These are phyloP conservation scores for Linum trigynum DNA, from an alignment of 345 rosid genomes.

Conservation along the genomic window DNA sequence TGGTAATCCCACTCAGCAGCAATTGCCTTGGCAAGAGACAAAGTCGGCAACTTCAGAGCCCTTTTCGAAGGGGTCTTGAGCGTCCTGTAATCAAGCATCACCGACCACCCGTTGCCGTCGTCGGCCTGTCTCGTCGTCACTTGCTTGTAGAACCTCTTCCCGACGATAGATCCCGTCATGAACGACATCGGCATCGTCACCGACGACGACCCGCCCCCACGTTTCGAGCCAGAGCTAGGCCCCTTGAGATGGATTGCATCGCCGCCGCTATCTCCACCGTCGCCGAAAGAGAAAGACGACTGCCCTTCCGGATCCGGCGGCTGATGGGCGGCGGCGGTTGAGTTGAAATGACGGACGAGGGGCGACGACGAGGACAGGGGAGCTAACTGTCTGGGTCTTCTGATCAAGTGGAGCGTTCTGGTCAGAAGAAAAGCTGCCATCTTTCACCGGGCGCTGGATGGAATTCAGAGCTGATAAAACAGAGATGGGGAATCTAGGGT, in stretches of 20 bases:
- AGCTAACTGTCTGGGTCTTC: slow-evolving; percentile 12
- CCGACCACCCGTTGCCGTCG: slow-evolving; percentile 86
- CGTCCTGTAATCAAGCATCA: slow-evolving; percentile 94
- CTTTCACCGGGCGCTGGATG: not conserved
- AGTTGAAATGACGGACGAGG: slow-evolving; percentile 26
- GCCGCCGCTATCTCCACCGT: slow-evolving; percentile 8
- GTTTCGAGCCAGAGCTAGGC: slow-evolving; percentile 18
- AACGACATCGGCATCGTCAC: slow-evolving; percentile 87
- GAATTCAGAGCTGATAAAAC: not conserved
- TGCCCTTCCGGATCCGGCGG: slow-evolving; percentile 27
- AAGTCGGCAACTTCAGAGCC: slow-evolving; percentile 65
- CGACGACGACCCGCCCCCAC: slow-evolving; percentile 16
- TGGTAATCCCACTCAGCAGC: slow-evolving; percentile 97
- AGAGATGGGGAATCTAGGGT: too few relatives aligned
- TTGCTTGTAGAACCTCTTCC: slow-evolving; percentile 68
- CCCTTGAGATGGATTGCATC: slow-evolving; percentile 42
- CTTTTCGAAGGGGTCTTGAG: slow-evolving; percentile 81
- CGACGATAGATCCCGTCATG: slow-evolving; percentile 90
- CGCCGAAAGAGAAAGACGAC: slow-evolving; percentile 32
- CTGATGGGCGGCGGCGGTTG: slow-evolving; percentile 30
- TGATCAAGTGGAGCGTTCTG: slow-evolving; percentile 34
- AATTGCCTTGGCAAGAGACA: slow-evolving; percentile 77
- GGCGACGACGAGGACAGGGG: slow-evolving; percentile 4
- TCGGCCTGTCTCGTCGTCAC: slow-evolving; percentile 81
- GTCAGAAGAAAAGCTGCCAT: slow-evolving; percentile 39